Conservation (phyloP, 352 stramenopile genomes). For the Blastocystis sp. region DNA sequence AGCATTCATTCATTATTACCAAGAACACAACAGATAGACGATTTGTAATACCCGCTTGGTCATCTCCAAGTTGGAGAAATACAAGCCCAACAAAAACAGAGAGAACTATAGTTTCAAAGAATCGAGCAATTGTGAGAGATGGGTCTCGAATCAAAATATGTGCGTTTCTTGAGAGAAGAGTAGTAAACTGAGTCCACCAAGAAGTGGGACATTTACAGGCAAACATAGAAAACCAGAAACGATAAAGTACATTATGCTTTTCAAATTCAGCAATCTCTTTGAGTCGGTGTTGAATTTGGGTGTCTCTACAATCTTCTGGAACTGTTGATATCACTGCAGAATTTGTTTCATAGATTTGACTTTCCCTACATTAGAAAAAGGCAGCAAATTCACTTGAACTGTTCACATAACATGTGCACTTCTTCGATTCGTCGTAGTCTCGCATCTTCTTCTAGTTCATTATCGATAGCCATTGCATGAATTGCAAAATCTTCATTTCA, state of each 20-base stretch:
- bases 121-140: constrained; percentile 1
- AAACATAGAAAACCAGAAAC: constrained; percentile 44
- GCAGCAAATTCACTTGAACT: neutral
- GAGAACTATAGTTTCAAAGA: constrained; percentile 48
- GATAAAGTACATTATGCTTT: neutral
- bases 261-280: constrained; percentile 18
- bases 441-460: constrained; percentile 42
- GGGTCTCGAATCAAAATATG: neutral
- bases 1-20: constrained; percentile 54
- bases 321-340: neutral
- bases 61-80: neutral
- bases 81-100: constrained; percentile 42
- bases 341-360: neutral
- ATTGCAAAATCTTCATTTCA: constrained; percentile 21
- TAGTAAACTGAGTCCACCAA: constrained; percentile 21
- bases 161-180: neutral
- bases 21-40: constrained; percentile 54
- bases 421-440: neutral
- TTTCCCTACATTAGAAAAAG: neutral
- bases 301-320: neutral
- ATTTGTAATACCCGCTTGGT: constrained; percentile 46
- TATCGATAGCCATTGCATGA: constrained; percentile 47
- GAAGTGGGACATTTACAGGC: neutral
- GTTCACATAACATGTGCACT: constrained; percentile 4
- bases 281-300: neutral